phyloP scores from a whole-genome alignment of 2,329 filamentous ascomycete species.

The Xylariaceae sp. region DNA sequence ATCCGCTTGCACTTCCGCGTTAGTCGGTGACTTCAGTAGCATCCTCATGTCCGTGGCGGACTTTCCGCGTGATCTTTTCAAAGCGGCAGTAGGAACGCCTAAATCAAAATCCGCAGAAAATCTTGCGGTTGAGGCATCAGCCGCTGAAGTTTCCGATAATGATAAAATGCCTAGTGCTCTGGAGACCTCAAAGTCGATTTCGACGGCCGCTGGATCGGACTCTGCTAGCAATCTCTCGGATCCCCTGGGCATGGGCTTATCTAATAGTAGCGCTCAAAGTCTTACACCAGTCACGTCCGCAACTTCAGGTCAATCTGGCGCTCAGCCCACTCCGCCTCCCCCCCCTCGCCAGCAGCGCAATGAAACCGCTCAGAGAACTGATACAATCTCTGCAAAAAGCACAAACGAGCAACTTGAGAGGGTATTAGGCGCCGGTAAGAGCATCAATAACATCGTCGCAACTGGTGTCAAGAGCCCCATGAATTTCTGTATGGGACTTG shows the following conservation, averaged over 20 bases:
- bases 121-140: conserved; percentile 12
- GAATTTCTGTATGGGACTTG: conserved; percentile 82
- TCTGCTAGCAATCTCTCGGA: conserved; percentile 24
- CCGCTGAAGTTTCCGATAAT: conserved; percentile 17
- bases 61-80: conserved; percentile 64
- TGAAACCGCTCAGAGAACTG: not conserved
- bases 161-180: conserved; percentile 6
- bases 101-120: conserved; percentile 33
- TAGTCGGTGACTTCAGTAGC: conserved; percentile 82
- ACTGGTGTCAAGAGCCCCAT: conserved; percentile 81
- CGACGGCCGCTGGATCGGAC: conserved; percentile 21
- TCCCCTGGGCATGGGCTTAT: conserved; percentile 21
- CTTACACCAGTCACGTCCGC: conserved; percentile 21
- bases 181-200: conserved; percentile 16
- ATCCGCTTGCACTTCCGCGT: conserved; percentile 74
- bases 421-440: conserved; percentile 68
- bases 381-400: conserved; percentile 27
- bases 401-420: conserved; percentile 56
- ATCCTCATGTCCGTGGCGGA: conserved; percentile 86
- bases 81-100: conserved; percentile 34
- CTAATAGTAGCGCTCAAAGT: conserved; percentile 25
- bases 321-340: conserved; percentile 19
- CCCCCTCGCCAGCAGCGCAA: conserved; percentile 5
- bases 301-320: conserved; percentile 12
- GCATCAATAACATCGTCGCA: conserved; percentile 73